A percentile compares a stretch with the other conserved stretches of the same genome.
phyloP scores from a whole-genome alignment of 768 basidiomycete genomes.

The Grammothele lineata region DNA sequence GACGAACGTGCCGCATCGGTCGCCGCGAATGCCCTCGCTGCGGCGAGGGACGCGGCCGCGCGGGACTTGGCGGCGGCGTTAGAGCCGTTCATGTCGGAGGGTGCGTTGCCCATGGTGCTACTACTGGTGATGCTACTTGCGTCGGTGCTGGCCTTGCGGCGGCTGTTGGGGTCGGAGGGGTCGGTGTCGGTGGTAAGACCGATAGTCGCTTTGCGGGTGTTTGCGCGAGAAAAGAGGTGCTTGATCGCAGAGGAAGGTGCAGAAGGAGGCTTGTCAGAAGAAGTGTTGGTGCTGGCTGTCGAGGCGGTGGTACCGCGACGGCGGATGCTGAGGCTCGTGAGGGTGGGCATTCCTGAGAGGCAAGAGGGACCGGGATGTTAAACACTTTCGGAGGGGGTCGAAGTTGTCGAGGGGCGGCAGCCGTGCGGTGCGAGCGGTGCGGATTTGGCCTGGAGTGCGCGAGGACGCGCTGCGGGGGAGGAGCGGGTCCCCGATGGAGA shows the following conservation, averaged over 20 bases:
- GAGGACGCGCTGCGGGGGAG: constrained; percentile 3
- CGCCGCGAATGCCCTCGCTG: too few species aligned
- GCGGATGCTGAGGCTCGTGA: constrained; percentile 13
- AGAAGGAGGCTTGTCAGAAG: neutral
- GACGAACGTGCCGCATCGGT: too few species aligned
- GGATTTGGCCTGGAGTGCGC: constrained; percentile 4
- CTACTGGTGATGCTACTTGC: neutral
- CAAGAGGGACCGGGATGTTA: too few species aligned
- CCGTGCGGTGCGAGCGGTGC: constrained; percentile 2
- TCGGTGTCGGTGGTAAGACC: neutral
- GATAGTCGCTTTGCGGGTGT: too few species aligned
- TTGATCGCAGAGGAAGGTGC: constrained; percentile 1
- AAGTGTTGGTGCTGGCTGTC: constrained; percentile 1
- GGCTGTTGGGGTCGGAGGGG: neutral
- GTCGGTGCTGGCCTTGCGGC: neutral
- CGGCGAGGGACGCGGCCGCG: too few species aligned
- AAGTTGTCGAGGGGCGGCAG: constrained; percentile 2
- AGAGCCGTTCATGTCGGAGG: constrained; percentile 13
- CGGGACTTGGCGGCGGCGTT: too few species aligned
- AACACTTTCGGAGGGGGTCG: too few species aligned
- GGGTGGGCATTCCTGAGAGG: constrained; percentile 9
- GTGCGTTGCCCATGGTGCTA: constrained; percentile 10
- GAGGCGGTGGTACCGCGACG: constrained; percentile 8
- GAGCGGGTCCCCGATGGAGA: neutral
- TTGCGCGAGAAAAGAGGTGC: constrained; percentile 7